Evolutionary conservation across 2,329 filamentous ascomycete genomes (phyloP).

Genomic region (Ceratocystis smalleyi): DNA sequence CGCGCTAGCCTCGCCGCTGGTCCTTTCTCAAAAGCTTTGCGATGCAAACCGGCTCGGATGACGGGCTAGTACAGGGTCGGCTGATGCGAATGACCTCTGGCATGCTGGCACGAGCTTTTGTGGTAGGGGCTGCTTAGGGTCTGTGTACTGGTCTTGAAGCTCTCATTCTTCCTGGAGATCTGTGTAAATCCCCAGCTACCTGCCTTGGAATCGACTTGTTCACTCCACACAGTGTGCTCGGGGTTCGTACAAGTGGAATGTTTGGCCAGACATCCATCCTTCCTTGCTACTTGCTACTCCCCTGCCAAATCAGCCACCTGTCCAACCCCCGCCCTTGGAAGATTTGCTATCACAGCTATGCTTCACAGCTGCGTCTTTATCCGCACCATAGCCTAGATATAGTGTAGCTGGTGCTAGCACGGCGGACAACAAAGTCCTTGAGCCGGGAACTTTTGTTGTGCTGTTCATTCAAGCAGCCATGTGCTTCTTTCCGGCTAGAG

Average conservation of each 20-base stretch:
- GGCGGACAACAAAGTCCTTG: neutral
- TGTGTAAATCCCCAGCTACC: neutral
- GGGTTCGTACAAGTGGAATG: neutral
- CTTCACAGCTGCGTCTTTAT: too few relatives aligned
- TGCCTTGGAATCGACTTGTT: too few relatives aligned
- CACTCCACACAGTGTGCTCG: neutral
- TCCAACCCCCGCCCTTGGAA: too few relatives aligned
- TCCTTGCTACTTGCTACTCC: too few relatives aligned
- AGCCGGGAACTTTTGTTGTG: neutral
- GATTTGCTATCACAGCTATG: too few relatives aligned
- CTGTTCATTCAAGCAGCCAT: neutral
- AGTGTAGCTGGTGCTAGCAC: too few relatives aligned
- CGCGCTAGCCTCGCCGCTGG: too few relatives aligned
- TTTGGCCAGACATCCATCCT: too few relatives aligned
- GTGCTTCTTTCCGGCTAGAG: neutral
- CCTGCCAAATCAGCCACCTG: too few relatives aligned
- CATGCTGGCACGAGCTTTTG: neutral
- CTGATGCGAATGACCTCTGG: neutral
- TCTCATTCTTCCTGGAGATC: neutral
- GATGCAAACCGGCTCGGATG: neutral
- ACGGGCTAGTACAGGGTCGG: too few relatives aligned
- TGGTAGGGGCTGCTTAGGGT: neutral
- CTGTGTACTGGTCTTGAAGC: neutral
- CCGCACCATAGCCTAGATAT: too few relatives aligned
- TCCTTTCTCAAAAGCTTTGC: neutral